Evolutionary conservation across 2,329 filamentous ascomycete genomes (phyloP), one percentile per base, ranked within the genome.

Genomic region (Cladosporium austrohemisphaericum): DNA sequence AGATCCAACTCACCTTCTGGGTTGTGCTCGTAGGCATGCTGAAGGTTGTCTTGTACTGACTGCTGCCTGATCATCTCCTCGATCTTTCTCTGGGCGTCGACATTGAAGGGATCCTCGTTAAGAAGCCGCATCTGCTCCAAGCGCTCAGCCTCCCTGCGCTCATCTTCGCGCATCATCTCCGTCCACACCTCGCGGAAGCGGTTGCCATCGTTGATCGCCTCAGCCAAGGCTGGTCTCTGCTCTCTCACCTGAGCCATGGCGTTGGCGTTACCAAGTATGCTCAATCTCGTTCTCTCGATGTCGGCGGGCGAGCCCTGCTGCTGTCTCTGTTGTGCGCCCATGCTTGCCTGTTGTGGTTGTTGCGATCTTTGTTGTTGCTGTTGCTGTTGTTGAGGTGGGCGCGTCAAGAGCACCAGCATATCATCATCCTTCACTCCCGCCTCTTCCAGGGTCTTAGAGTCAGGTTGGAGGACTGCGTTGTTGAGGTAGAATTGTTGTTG

Each of bases 21-120:
- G 63, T 94, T 95, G 70, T 97, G 85, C 71, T 97, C 92, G 79
- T 96, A 92, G 33, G 93, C 93, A 70, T 91, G 93, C 65, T 97
- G 90, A 52, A 97, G 70, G 64, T 98, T 98, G 71, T 96, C 90
- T 69, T 92, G 90, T 37, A 98, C 92, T 13, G 85, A 79, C 71
- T 97, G 88, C 70, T 96, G 88, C 49, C 93, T 84, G 64, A 98
- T 98, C 70, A 97, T 94, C 71, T 98, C 93, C 65, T 93, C 92
- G 55, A 98, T 98, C 71, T 85, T 88, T 38, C 79, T 79, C 71
- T 98, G 93, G 7, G 91, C 88, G 56, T 96, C 91, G 20, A 89
- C 74, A 65, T 98, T 92, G 71, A 97, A 96, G 1, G 92, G 91
- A 62, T 98, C 93, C 8, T 90, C 86, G 66, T 97, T 96, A 53